Evolutionary conservation across 495 filamentous ascomycete genomes (phyloP).

Genomic region (Physcia stellaris): DNA sequence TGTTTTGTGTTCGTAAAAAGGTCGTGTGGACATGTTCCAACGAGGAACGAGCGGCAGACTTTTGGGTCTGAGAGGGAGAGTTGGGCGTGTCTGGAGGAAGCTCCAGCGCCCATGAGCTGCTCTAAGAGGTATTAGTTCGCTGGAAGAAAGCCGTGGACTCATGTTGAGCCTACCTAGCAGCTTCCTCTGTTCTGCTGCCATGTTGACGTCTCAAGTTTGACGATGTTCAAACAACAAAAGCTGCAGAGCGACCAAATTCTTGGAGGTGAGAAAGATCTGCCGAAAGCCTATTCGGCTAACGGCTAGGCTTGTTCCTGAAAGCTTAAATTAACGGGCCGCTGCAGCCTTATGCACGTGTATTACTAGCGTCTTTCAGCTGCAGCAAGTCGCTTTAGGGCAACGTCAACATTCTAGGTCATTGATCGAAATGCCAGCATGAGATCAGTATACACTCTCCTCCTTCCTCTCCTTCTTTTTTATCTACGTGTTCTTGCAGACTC

Average conservation of each 20-base stretch:
- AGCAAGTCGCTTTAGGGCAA: too few species aligned
- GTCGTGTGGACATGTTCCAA: constrained; percentile 92
- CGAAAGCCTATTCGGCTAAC: too few species aligned
- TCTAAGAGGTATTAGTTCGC: constrained; percentile 27
- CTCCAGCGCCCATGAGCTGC: constrained; percentile 66
- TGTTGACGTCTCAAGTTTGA: too few species aligned
- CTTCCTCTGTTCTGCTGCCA: constrained; percentile 93
- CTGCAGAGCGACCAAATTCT: too few species aligned
- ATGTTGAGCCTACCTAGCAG: constrained; percentile 56
- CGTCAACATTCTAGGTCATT: too few species aligned
- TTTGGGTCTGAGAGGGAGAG: constrained; percentile 84
- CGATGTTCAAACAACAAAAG: too few species aligned
- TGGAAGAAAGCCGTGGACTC: neutral
- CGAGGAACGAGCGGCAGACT: constrained; percentile 89
- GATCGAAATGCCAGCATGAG: constrained; percentile 45
- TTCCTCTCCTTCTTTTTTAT: constrained; percentile 28
- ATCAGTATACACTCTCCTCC: constrained; percentile 21
- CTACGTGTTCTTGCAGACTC: constrained; percentile 25
- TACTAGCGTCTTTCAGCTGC: too few species aligned
- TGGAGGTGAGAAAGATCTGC: too few species aligned
- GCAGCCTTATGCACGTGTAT: too few species aligned
- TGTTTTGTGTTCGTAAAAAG: constrained; percentile 99
- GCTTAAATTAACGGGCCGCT: too few species aligned
- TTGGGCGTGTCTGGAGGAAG: constrained; percentile 57
- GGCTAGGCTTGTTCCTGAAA: too few species aligned